Evolutionary conservation across 1,284 basidiomycete genomes (phyloP), one percentile per base, ranked within the genome.

Genomic region (Ceratobasidium sp.): DNA sequence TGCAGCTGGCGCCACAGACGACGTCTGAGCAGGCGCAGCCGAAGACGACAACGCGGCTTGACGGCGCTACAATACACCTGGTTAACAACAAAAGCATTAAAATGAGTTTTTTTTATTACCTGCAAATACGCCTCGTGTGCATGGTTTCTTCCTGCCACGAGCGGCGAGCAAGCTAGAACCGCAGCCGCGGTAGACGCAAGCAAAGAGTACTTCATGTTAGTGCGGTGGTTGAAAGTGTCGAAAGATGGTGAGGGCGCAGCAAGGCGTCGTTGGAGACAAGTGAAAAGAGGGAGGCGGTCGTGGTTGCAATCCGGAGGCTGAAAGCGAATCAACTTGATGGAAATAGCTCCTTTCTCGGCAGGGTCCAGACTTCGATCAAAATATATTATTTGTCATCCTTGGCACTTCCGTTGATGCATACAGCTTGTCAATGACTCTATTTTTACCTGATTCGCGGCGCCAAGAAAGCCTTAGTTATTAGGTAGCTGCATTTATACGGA

Each of bases 51-150:
- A 38, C 15, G 59, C 59, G 5, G 59, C 33, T 75, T 75, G 71
- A 20, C 71, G 71, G 38, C 71, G 71, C 71, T 73, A 23, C 33
- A 67, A 50, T 9, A 28, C 26, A 46, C 5, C 13, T 54, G 0
- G n/a, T 13, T 15, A 54, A 52, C 6, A 26, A 9, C 12, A 50
- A 54, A 67, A 9, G 33, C 26, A 23, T 7, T 7, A 23, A 57
- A 3, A 54, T 17, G 33, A 7, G 26, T 38, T 23, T 42, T 20
- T 52, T 59, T 75, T 64, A 33, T 33, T 33, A 65, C 71, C 59
- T 62, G 46, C 26, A 75, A 26, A 62, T 75, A 75, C 20, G 61
- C 71, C 56, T 75, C 71, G 26, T 75, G 71, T 17, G 71, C 71
- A 62, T 64, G 59, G 52, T 75, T 75, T 23, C 61, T 28, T 50